phyloP scores from a whole-genome alignment of 805 yeast genomes.

The Sugiyamaella americana region DNA sequence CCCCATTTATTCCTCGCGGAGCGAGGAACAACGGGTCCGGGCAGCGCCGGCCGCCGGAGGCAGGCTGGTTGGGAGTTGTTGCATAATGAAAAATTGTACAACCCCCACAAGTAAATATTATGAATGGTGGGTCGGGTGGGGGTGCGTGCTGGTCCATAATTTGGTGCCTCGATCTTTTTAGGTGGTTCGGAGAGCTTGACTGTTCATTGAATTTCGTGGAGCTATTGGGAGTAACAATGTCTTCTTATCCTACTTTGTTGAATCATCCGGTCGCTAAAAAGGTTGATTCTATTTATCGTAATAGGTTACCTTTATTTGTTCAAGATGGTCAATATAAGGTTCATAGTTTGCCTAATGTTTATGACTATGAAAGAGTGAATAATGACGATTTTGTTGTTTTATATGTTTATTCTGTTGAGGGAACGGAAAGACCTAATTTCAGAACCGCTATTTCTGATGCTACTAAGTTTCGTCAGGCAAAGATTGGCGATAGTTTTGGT shows the following conservation, averaged over 20 bases:
- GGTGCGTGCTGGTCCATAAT: too few species aligned
- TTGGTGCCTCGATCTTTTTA: too few species aligned
- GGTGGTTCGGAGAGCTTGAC: too few species aligned
- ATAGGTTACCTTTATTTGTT: constrained; percentile 66
- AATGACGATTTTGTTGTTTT: constrained; percentile 39
- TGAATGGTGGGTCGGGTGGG: too few species aligned
- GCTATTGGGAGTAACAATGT: too few species aligned
- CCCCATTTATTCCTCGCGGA: too few species aligned
- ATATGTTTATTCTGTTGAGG: constrained; percentile 67
- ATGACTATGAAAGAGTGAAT: constrained; percentile 40
- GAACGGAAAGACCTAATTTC: constrained; percentile 56
- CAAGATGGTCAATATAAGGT: constrained; percentile 69
- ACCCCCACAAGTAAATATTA: too few species aligned
- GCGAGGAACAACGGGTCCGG: too few species aligned
- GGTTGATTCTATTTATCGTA: constrained; percentile 65
- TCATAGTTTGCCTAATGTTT: constrained; percentile 74
- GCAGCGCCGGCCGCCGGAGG: too few species aligned
- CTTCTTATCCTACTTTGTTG: background rate
- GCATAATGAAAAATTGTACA: too few species aligned
- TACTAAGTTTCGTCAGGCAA: constrained; percentile 37
- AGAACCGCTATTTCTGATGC: constrained; percentile 35
- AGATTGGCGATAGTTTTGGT: constrained; percentile 71
- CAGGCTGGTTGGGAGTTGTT: too few species aligned
- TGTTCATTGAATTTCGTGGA: too few species aligned
- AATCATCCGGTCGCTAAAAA: constrained; percentile 63